Base-by-base conservation (phyloP, 257 asterid species). In the Capsicum chinense region DNA sequence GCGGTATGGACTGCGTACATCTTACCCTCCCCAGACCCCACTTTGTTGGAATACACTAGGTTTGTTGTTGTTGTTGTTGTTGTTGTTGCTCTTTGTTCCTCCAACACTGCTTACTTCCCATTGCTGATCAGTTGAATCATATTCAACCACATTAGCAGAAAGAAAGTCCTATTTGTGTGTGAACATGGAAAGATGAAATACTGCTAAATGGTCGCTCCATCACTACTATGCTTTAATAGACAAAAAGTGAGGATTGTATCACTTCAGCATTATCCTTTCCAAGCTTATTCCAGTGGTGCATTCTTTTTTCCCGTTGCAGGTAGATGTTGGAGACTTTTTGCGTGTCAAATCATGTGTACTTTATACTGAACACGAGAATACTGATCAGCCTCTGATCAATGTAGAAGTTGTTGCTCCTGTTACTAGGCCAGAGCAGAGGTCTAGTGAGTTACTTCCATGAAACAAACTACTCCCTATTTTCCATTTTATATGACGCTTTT, bases 321-420 rank as follows among this genome's bases (percentile, higher is more conserved):
- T 94, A 85, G 99, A 96, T 89, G 98, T 96, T 78, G 99, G 99
- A 83, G 95, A 96, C 88, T 96, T 96, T 91, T 85, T 96, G 92
- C 97, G 98, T 88, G 88, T 96, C 87, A 96, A 90, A 63, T 92
- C 98, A 10, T 96, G 97, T 84, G 97, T 93, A 12, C 78, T 96
- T 91, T 93, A 93, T 87, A 94, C 99, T 42, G 98, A 96, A 82
- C 83, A 85, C 58, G 93, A 96, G 84, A 85, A 86, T 81, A 86
- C 94, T 0, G 95, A 93, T 83, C 92, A 84, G 88, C 99, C 98
- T 10, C 85, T 92, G 52, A 96, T 96, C 87, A 89, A 90, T 79
- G 85, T 96, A 76, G 98, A 96, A 92, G 98, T 94, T 63, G 94
- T 92, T 73, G 99, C 99, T 26, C 99, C 93, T 87, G 99, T 96